Evolutionary conservation across 306 rosid genomes (phyloP).

Genomic region (Lathyrus oleraceus): DNA sequence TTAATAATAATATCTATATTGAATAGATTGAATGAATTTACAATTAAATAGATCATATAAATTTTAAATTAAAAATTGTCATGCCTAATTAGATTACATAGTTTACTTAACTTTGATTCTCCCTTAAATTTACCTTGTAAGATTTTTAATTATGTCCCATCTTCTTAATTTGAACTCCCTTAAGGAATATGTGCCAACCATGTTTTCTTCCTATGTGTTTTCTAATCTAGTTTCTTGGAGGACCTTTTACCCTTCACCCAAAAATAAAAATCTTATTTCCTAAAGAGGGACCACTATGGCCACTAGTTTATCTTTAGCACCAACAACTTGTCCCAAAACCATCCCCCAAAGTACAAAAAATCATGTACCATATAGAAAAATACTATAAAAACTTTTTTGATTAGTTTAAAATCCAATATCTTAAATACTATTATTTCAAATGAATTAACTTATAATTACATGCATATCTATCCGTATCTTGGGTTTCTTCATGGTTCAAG

Average conservation of each 20-base stretch:
- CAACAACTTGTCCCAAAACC: not conserved
- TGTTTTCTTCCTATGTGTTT: not conserved
- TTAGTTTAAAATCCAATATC: not conserved
- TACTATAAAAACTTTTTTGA: not conserved
- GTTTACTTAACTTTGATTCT: too few species aligned
- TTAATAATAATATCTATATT: too few species aligned
- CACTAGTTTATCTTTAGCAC: slow-evolving; percentile 6
- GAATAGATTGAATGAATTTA: too few species aligned
- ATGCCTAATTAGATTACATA: too few species aligned
- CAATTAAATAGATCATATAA: too few species aligned
- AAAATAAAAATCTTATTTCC: not conserved
- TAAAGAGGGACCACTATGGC: slow-evolving; percentile 3
- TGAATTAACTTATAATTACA: not conserved
- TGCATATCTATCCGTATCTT: slow-evolving; percentile 17
- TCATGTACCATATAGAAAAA: slow-evolving; percentile 9
- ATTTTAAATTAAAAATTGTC: too few species aligned
- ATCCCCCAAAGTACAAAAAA: slow-evolving; percentile 4
- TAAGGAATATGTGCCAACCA: not conserved
- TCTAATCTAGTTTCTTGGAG: not conserved
- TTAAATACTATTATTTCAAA: not conserved
- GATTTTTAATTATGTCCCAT: too few species aligned
- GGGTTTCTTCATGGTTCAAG: not conserved
- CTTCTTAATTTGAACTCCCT: not conserved
- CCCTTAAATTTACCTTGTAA: too few species aligned
- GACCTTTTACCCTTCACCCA: not conserved